Percentiles rank a stretch among this genome's conserved stretches.
Conservation (phyloP, 2,329 filamentous ascomycete species). For the Gaeumannomyces tritici region DNA sequence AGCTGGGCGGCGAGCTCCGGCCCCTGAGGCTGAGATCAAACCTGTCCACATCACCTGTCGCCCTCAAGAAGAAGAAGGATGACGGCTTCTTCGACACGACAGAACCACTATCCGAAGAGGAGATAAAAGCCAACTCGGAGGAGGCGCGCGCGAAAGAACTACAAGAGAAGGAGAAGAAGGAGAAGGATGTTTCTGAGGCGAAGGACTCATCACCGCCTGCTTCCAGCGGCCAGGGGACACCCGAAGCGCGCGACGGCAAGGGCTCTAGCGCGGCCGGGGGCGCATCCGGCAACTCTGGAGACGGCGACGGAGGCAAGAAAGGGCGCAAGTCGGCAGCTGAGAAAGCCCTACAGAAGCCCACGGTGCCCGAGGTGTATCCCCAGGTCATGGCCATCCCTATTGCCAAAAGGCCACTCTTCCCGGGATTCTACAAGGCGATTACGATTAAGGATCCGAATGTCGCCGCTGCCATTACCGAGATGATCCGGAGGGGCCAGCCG, state of each 20-base stretch:
- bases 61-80: constrained; percentile 11
- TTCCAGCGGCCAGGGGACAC: constrained; percentile 23
- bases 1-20: not conserved
- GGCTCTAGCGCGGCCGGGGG: constrained; percentile 49
- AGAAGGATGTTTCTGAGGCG: constrained; percentile 36
- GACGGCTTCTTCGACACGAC: constrained; percentile 12
- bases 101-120: constrained; percentile 7
- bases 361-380: constrained; percentile 89
- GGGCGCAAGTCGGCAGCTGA: constrained; percentile 60
- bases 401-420: constrained; percentile 84
- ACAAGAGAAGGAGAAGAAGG: constrained; percentile 35
- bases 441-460: constrained; percentile 92
- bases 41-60: constrained; percentile 9
- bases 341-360: constrained; percentile 73
- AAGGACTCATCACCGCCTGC: constrained; percentile 30
- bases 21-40: constrained; percentile 1
- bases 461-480: constrained; percentile 84
- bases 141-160: constrained; percentile 19
- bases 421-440: constrained; percentile 97
- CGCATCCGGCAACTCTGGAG: constrained; percentile 41
- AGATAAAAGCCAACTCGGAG: constrained; percentile 9
- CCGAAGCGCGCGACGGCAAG: constrained; percentile 42
- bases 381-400: constrained; percentile 98
- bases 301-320: constrained; percentile 57
- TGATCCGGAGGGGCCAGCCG: constrained; percentile 92